Evolutionary conservation across 805 yeast genomes (phyloP).

Genomic region (Starmerella apis): DNA sequence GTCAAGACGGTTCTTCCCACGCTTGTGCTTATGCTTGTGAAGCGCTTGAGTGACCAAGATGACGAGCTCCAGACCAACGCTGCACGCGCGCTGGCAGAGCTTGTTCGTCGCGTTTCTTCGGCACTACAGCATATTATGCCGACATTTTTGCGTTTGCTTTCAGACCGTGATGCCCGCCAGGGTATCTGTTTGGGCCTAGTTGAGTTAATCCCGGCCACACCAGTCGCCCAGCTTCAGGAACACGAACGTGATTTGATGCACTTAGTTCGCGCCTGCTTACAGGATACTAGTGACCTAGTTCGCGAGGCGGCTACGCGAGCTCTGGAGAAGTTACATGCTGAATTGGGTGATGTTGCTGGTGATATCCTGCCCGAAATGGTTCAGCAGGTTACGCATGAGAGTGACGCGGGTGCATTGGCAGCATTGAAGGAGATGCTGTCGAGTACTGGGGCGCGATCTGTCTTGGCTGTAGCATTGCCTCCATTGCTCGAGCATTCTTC

Average conservation of each 20-base stretch:
- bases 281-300: slow-evolving; percentile 58
- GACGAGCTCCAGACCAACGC: slow-evolving; percentile 74
- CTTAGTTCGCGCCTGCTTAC: slow-evolving; percentile 67
- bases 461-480: slow-evolving; percentile 89
- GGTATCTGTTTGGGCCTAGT: slow-evolving; percentile 92
- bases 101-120: slow-evolving; percentile 81
- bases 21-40: slow-evolving; percentile 67
- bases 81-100: slow-evolving; percentile 86
- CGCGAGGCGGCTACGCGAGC: slow-evolving; percentile 88
- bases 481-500: slow-evolving; percentile 45
- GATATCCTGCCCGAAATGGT: slow-evolving; percentile 78
- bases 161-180: slow-evolving; percentile 77
- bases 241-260: slow-evolving; percentile 60
- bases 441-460: slow-evolving; percentile 78
- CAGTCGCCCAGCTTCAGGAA: slow-evolving; percentile 45
- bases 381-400: slow-evolving; percentile 46
- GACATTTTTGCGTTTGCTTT: slow-evolving; percentile 53
- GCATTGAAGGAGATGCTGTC: slow-evolving; percentile 79
- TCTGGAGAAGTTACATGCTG: slow-evolving; percentile 75
- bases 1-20: slow-evolving; percentile 85
- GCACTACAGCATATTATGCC: slow-evolving; percentile 80
- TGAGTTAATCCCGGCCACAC: slow-evolving; percentile 66
- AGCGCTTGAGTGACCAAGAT: slow-evolving; percentile 72
- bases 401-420: slow-evolving; percentile 50
- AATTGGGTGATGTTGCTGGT: slow-evolving; percentile 77